These are phyloP conservation scores for Schizopora paradoxa DNA, from an alignment of 1,284 basidiomycete genomes.

Conservation along the genomic window DNA sequence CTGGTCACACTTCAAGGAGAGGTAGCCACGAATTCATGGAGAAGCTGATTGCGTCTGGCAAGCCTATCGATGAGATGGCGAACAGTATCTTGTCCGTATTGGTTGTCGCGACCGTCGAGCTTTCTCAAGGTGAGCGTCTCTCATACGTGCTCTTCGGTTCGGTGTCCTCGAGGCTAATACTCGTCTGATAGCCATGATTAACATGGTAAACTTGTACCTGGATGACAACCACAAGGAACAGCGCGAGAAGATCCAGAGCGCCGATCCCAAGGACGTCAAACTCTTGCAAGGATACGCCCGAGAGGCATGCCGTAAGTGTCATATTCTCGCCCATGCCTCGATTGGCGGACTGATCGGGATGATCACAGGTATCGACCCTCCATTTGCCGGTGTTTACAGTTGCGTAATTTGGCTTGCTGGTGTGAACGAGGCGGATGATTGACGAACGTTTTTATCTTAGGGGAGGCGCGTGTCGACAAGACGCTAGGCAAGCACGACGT, in stretches of 20 bases:
- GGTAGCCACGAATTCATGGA: slow-evolving; percentile 49
- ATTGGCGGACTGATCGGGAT: slow-evolving; percentile 3
- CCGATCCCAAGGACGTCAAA: slow-evolving; percentile 33
- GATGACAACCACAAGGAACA: slow-evolving; percentile 42
- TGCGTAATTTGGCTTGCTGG: slow-evolving; percentile 26
- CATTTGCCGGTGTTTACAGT: slow-evolving; percentile 46
- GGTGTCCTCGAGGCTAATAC: slow-evolving; percentile 4
- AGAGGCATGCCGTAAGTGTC: slow-evolving; percentile 60
- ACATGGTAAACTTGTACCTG: slow-evolving; percentile 56
- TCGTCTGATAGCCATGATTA: slow-evolving; percentile 43
- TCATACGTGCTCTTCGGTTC: not conserved
- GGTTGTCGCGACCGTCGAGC: slow-evolving; percentile 60
- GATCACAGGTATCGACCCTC: slow-evolving; percentile 42
- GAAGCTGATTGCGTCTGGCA: slow-evolving; percentile 49
- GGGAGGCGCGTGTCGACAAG: slow-evolving; percentile 41
- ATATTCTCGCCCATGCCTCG: not conserved
- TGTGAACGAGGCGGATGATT: not conserved
- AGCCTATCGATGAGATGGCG: slow-evolving; percentile 52
- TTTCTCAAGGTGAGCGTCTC: slow-evolving; percentile 51
- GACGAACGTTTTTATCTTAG: slow-evolving; percentile 25
- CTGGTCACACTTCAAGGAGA: slow-evolving; percentile 40
- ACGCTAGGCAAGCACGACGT: slow-evolving; percentile 38
- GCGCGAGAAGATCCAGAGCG: slow-evolving; percentile 29
- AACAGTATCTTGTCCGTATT: slow-evolving; percentile 69
- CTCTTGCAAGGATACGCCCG: slow-evolving; percentile 48